These are phyloP conservation scores for Coniferiporia sulphurascens DNA, from an alignment of 1,284 basidiomycete genomes.

Conservation along the genomic window DNA sequence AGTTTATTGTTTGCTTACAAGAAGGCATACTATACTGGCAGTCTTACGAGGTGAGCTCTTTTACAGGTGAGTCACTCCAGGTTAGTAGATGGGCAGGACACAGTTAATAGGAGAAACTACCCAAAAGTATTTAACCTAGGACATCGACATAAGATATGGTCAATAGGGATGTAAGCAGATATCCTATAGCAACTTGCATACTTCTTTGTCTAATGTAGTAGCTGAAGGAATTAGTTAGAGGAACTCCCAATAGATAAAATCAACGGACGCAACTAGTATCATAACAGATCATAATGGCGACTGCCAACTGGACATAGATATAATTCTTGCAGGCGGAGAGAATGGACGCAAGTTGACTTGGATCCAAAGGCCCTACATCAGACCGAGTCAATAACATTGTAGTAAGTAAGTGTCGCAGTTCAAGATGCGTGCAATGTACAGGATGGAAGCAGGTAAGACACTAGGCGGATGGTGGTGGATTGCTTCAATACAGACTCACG, in stretches of 20 bases:
- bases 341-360: not conserved
- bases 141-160: too few species aligned
- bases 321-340: not conserved
- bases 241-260: not conserved
- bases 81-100: not conserved
- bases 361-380: not conserved
- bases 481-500: too few species aligned
- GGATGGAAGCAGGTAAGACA: too few species aligned
- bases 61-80: too few species aligned
- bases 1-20: not conserved
- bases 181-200: not conserved
- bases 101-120: not conserved
- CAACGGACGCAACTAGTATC: conserved; percentile 1
- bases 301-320: not conserved
- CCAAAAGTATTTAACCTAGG: not conserved
- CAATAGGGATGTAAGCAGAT: too few species aligned
- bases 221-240: not conserved
- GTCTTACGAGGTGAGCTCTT: not conserved
- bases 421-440: too few species aligned
- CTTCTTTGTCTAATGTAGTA: conserved; percentile 6
- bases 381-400: too few species aligned
- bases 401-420: too few species aligned
- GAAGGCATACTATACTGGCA: not conserved
- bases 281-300: not conserved
- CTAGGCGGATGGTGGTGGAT: too few species aligned